A percentile compares a stretch with the other conserved stretches of the same genome.
Conservation (phyloP, 1,284 basidiomycete genomes). For the Cystobasidiaceae sp. region DNA sequence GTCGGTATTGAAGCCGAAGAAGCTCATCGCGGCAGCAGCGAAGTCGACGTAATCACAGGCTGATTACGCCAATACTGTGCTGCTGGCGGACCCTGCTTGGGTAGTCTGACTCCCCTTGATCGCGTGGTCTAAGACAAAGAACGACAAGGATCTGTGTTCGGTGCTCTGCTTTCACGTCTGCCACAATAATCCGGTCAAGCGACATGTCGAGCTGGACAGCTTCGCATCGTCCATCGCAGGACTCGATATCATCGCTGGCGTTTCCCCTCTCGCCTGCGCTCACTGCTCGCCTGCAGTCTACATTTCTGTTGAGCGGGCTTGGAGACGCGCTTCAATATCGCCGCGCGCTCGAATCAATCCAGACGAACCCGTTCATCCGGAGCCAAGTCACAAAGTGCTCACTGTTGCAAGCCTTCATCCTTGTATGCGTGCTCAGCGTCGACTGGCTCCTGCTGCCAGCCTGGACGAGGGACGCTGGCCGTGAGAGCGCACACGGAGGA, state of each 20-base stretch:
- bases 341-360: constrained; percentile 13
- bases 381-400: constrained; percentile 26
- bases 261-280: constrained; percentile 17
- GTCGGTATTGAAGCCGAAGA: constrained; percentile 22
- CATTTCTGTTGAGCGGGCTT: constrained; percentile 17
- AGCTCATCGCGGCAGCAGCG: constrained; percentile 17
- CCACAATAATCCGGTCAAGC: not conserved
- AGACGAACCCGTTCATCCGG: constrained; percentile 19
- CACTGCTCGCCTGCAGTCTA: constrained; percentile 6
- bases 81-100: too few relatives aligned
- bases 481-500: not conserved
- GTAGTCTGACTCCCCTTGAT: too few relatives aligned
- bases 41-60: too few relatives aligned
- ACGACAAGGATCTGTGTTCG: too few relatives aligned
- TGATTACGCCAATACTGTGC: too few relatives aligned
- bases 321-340: constrained; percentile 19
- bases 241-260: constrained; percentile 23
- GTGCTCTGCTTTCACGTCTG: too few relatives aligned
- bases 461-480: constrained; percentile 16
- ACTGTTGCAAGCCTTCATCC: constrained; percentile 25
- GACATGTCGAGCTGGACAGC: constrained; percentile 16
- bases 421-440: constrained; percentile 25
- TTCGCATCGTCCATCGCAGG: constrained; percentile 21
- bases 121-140: too few relatives aligned
- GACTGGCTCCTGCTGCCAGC: constrained; percentile 29